Conservation (phyloP, 305 asterid genomes). For the Euphrasia arctica region DNA sequence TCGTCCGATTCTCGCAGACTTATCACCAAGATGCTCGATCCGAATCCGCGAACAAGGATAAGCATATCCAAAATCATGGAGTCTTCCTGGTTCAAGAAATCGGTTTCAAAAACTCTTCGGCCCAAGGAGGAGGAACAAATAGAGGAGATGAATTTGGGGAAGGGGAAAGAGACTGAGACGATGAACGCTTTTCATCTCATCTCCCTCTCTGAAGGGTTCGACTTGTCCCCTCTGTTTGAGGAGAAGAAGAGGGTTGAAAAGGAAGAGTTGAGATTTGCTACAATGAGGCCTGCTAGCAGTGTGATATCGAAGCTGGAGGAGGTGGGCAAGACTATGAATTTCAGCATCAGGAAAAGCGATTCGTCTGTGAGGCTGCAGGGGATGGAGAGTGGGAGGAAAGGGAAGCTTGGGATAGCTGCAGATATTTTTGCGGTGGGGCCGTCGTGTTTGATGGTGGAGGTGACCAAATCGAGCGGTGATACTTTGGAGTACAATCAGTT, state of each 20-base stretch:
- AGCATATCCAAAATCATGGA: neutral
- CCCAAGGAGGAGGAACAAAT: slow-evolving; percentile 39
- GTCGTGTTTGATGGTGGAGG: slow-evolving; percentile 74
- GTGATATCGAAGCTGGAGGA: slow-evolving; percentile 77
- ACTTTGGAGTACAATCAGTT: slow-evolving; percentile 75
- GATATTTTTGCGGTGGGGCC: slow-evolving; percentile 65
- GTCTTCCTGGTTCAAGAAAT: slow-evolving; percentile 53
- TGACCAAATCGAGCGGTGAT: slow-evolving; percentile 82
- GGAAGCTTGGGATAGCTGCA: slow-evolving; percentile 74
- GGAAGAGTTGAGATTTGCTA: slow-evolving; percentile 65
- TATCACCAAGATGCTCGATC: slow-evolving; percentile 78
- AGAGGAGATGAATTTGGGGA: slow-evolving; percentile 28
- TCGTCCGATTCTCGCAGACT: slow-evolving; percentile 66
- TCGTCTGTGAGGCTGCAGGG: slow-evolving; percentile 73
- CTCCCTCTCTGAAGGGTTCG: slow-evolving; percentile 75
- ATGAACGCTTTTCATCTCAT: slow-evolving; percentile 85
- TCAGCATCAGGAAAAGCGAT: slow-evolving; percentile 63
- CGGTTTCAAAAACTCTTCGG: slow-evolving; percentile 24
- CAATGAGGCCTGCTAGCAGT: slow-evolving; percentile 60
- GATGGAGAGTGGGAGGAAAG: slow-evolving; percentile 66
- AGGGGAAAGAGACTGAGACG: slow-evolving; percentile 53
- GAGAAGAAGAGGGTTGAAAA: slow-evolving; percentile 55
- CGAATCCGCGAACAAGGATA: slow-evolving; percentile 40
- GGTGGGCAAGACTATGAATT: slow-evolving; percentile 62
- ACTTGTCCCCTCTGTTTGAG: slow-evolving; percentile 71